Base-by-base conservation (phyloP, 78 protist species). In the Isochrysis galbana region DNA sequence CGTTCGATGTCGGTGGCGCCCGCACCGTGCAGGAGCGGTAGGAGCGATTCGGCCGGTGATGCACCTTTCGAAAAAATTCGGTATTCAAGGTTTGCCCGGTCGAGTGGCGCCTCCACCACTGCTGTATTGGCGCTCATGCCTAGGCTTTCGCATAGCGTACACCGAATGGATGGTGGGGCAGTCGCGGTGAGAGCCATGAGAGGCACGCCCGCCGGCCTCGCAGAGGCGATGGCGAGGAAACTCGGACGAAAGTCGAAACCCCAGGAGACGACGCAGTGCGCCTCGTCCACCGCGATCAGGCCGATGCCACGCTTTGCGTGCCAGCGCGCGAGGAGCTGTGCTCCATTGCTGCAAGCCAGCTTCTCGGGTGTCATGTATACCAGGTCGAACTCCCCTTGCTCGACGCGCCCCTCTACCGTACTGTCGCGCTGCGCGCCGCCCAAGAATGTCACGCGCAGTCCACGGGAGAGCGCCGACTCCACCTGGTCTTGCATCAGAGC, bases 171-270 rank as follows among this genome's bases (percentile, higher is more conserved):
- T 0, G 34, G 39, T 29, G 94, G 87, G 38, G 96, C 96, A 5
- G 96, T 95, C 34, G 96, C 96, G 0, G 96, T 95, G 61, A 95
- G 87, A 34, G 95, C 94, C 69, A 89, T 26, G 46, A 95, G 42
- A 26, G 95, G 96, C 26, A 91, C 87, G 34, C 29, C 19, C n/a
- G 7, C 29, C 42, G 69, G 36, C 91, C 69, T 44, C 26, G 38
- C 47, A 4, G 2, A 0, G 29, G 0, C 90, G 19, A 25, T 25
- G 26, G 34, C 36, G 17, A 84, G 91, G 48, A 74, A 95, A 10
- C 5, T 69, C 21, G 91, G 74, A 0, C 96, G 46, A 61, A 95
- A 95, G 69, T 91, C 93, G 88, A 74, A 89, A 26, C 96, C 96
- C 96, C 95, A 94, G 19, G 10, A 23, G 10, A 51, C 7, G 69